Base-by-base conservation (phyloP, 2,329 filamentous ascomycete genomes). In the Fusarium sp. region DNA sequence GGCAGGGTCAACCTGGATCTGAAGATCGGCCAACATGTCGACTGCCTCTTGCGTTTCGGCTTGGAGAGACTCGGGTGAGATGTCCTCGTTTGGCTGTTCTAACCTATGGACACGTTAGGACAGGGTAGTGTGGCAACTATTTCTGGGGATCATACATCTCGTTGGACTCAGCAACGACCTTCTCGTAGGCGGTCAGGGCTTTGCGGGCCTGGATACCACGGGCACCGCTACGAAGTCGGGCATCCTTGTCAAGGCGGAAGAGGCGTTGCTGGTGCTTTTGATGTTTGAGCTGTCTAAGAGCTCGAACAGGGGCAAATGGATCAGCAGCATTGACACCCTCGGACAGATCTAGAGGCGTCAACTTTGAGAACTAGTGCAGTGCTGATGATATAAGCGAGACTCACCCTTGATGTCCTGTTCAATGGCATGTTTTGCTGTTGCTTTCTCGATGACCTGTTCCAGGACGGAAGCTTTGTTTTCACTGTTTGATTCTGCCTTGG, bases 191-290 rank as follows among this genome's bases (percentile, higher is more conserved):
- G 52, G 90, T 88, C 16, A 96, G 80, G 1, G 90, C 88, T 73
- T 96, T 95, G n/a, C 93, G 85, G 0, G 93, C 93, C 65, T 91
- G 87, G 76, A 92, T 82, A 0, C 94, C 94, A 43, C 94, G 83
- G 2, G 92, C 88, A 36, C 94, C 94, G 74, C 93, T 95, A 54
- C 93, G 85, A 41, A 94, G 81, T 43, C 89, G 85, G 8, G 93
- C 93, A 75, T 94, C 90, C 70, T 94, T 93, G 74, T 93, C 90
- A 1, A 90, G 86, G 18, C 90, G 86, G 60, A 92, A 93, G 4
- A 94, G 82, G 7, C 88, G 86, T 72, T 87, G 86, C 69, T 88
- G 85, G 39, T 92, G 82, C 23, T 89, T 85, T 66, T 90, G 86
- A 72, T 93, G 87, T 28, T 86, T 87, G 28, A 95, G 79, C 53